Conservation (phyloP, 169 alveolate genomes). For the Perkinsus olseni region DNA sequence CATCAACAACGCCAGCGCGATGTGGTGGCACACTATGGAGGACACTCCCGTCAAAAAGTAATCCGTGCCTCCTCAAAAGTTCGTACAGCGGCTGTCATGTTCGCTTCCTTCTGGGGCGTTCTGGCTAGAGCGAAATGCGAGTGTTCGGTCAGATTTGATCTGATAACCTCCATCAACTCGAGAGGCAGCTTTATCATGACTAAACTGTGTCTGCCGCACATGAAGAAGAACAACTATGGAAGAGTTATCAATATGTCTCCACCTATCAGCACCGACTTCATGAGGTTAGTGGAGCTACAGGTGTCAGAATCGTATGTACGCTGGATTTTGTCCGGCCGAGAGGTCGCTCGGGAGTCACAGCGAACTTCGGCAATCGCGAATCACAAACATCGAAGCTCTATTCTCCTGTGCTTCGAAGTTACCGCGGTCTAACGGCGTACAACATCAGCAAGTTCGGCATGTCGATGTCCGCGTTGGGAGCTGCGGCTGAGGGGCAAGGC, state of each 20-base stretch:
- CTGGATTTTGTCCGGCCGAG: too few species aligned
- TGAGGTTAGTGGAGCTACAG: background rate
- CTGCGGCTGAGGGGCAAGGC: background rate
- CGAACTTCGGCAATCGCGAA: too few species aligned
- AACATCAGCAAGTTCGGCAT: constrained; percentile 12
- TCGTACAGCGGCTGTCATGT: too few species aligned
- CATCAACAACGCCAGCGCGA: constrained; percentile 9
- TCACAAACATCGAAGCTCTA: too few species aligned
- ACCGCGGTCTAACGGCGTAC: background rate
- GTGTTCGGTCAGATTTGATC: background rate
- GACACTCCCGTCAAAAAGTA: background rate
- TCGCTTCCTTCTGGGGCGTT: too few species aligned
- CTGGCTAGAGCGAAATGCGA: too few species aligned
- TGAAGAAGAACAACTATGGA: background rate
- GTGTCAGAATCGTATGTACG: background rate
- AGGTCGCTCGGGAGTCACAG: too few species aligned
- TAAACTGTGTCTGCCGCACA: background rate
- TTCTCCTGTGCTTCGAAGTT: background rate
- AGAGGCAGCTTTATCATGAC: constrained; percentile 5
- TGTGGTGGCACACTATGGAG: constrained; percentile 10
- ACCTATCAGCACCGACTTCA: background rate
- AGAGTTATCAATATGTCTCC: constrained; percentile 5
- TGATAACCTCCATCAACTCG: background rate
- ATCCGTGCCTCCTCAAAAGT: too few species aligned
- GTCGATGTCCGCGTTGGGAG: constrained; percentile 6